Evolutionary conservation across 2,329 filamentous ascomycete genomes (phyloP), one percentile per base, ranked within the genome.

Genomic region (Aspergillus pseudoviridinutans): DNA sequence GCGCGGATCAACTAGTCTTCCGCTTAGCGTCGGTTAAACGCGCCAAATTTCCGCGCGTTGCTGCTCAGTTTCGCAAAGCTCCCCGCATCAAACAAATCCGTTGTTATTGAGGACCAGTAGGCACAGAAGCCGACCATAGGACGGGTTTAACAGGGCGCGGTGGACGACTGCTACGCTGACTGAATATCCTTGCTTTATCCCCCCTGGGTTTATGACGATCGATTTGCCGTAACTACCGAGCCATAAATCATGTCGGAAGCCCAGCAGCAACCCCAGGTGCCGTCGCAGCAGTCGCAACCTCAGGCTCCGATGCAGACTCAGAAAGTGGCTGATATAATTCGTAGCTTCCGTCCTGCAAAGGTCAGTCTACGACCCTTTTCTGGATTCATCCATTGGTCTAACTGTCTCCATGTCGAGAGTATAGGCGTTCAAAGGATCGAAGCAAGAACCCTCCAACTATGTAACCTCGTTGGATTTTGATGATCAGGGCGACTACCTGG

Each of bases 381-480:
- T 24, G 20, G 44, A 10, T 38, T 3, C 47, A 47, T 12, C 49
- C 50, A 46, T 22, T 38, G 44, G 32, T 22, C 38, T 56, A 50
- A 55, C 56, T 55, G 58, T 60, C 49, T 56, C 58, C 47, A 57
- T 51, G 51, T 52, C 46, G 56, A 5, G 24, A 53, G 20, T 38
- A 25, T 57, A 73, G 72, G 62, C 65, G 2, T 77, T 72, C 60
- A 68, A 66, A 57, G 66, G 64, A 44, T 62, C 66, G 49, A 79
- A 75, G 65, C 71, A 71, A 64, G 77, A 76, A 46, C 62, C 60
- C 54, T 67, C 64, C 52, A 85, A 87, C 3, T 82, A 87, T 63
- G 86, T 97, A 58, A 89, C 94, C 8, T 97, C 93, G 1, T 85
- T 99, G 66, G 93, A 99, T 78, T 99, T 96, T 72, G 92, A 97